Percentiles rank a stretch among this genome's conserved stretches.
Conservation (phyloP, 805 yeast species). For the Maudiozyma pseudohumilis region DNA sequence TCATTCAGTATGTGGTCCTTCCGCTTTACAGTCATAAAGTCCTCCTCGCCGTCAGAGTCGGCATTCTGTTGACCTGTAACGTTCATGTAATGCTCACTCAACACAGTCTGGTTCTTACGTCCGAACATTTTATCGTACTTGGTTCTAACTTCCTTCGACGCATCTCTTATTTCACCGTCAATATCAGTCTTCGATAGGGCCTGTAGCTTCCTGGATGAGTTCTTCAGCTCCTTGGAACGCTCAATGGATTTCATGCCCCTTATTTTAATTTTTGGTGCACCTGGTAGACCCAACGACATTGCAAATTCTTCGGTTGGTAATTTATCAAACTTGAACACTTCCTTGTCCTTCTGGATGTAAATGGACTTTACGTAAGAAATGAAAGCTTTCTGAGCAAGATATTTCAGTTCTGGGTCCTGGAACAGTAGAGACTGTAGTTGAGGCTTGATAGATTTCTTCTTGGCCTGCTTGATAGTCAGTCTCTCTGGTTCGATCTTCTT, state of each 20-base stretch:
- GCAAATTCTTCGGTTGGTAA: slow-evolving; percentile 81
- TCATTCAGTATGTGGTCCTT: slow-evolving; percentile 61
- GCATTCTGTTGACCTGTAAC: slow-evolving; percentile 44
- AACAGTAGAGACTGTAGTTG: slow-evolving; percentile 87
- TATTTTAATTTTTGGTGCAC: slow-evolving; percentile 87
- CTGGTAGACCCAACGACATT: slow-evolving; percentile 82
- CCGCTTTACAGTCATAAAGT: slow-evolving; percentile 74
- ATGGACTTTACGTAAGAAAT: slow-evolving; percentile 83
- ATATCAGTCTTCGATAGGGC: slow-evolving; percentile 48
- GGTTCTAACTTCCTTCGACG: slow-evolving; percentile 47
- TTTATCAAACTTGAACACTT: slow-evolving; percentile 66
- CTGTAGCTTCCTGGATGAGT: slow-evolving; percentile 62
- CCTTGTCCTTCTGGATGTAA: slow-evolving; percentile 78
- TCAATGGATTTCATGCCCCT: slow-evolving; percentile 37
- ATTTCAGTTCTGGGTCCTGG: slow-evolving; percentile 83
- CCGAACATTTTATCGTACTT: slow-evolving; percentile 94
- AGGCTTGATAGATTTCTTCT: slow-evolving; percentile 60
- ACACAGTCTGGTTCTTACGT: slow-evolving; percentile 82
- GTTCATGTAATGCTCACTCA: slow-evolving; percentile 78
- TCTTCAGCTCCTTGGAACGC: slow-evolving; percentile 61
- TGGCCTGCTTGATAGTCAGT: slow-evolving; percentile 65
- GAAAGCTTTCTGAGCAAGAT: slow-evolving; percentile 91
- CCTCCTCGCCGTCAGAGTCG: slow-evolving; percentile 44
- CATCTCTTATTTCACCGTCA: slow-evolving; percentile 47
- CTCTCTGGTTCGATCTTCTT: slow-evolving; percentile 62